These are phyloP conservation scores for Neovahlkampfia damariscottae DNA, from an alignment of 78 protist species.

Conservation along the genomic window DNA sequence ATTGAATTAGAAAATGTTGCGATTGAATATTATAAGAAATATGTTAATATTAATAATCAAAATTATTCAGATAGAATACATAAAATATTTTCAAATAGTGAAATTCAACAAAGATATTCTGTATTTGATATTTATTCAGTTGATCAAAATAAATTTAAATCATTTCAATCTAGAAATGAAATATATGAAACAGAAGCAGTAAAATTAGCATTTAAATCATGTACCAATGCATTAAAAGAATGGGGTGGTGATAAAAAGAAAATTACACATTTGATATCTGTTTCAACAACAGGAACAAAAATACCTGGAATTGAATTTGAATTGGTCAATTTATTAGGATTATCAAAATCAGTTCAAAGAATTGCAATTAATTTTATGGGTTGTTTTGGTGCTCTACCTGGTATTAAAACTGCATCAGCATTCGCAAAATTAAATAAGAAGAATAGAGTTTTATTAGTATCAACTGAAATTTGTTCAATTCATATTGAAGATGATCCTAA, in stretches of 20 bases:
- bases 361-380: not conserved
- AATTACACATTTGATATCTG: not conserved
- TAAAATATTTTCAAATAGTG: not conserved
- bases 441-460: not conserved
- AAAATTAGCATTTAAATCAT: not conserved
- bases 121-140: not conserved
- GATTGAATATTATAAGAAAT: too few relatives aligned
- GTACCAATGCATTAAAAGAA: not conserved
- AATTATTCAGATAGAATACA: too few relatives aligned
- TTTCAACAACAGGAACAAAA: not conserved
- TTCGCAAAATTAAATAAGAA: not conserved
- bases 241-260: not conserved
- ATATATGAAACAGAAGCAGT: not conserved
- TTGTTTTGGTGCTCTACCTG: not conserved
- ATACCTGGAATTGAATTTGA: constrained; percentile 1
- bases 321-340: not conserved
- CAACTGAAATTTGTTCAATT: not conserved
- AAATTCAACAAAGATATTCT: not conserved
- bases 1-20: not conserved
- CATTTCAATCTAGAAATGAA: not conserved
- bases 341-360: not conserved
- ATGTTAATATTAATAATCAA: too few relatives aligned
- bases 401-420: constrained; percentile 1
- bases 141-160: not conserved
- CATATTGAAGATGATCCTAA: not conserved